A percentile compares a stretch with the other conserved stretches of the same genome.
These are phyloP conservation scores for Pterula multifida DNA, from an alignment of 1,284 basidiomycete species.

Conservation along the genomic window DNA sequence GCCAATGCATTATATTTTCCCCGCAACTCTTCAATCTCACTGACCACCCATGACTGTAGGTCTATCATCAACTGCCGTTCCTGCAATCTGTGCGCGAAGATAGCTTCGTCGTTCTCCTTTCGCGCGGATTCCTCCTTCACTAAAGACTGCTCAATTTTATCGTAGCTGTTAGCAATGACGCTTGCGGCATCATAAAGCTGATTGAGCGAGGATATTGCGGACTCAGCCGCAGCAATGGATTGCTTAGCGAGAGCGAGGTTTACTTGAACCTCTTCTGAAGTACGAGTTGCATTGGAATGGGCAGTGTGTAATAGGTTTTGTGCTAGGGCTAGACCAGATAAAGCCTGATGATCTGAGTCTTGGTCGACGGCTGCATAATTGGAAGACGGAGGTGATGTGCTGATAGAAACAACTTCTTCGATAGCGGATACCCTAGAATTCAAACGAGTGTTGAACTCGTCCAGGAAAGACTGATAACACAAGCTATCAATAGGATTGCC, in stretches of 20 bases:
- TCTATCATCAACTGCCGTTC: not conserved
- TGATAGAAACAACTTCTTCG: not conserved
- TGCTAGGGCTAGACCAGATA: not conserved
- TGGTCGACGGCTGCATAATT: too few species aligned
- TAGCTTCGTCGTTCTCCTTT: not conserved
- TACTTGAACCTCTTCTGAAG: not conserved
- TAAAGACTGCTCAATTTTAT: not conserved
- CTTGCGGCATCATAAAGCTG: not conserved
- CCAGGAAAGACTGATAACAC: not conserved
- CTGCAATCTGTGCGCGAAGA: not conserved
- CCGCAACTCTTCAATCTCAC: not conserved
- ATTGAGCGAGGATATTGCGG: not conserved
- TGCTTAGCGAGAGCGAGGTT: not conserved
- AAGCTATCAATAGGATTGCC: not conserved
- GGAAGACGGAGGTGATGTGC: not conserved
- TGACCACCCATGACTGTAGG: not conserved
- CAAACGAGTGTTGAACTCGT: not conserved
- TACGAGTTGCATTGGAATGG: not conserved
- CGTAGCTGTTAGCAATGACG: not conserved
- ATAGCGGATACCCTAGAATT: not conserved
- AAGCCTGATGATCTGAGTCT: not conserved
- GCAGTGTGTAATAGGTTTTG: not conserved
- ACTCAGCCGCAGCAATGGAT: not conserved
- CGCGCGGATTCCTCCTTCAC: not conserved
- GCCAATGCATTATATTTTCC: not conserved